Conservation (phyloP, 345 rosid genomes). For the Rhizophora apiculata region DNA sequence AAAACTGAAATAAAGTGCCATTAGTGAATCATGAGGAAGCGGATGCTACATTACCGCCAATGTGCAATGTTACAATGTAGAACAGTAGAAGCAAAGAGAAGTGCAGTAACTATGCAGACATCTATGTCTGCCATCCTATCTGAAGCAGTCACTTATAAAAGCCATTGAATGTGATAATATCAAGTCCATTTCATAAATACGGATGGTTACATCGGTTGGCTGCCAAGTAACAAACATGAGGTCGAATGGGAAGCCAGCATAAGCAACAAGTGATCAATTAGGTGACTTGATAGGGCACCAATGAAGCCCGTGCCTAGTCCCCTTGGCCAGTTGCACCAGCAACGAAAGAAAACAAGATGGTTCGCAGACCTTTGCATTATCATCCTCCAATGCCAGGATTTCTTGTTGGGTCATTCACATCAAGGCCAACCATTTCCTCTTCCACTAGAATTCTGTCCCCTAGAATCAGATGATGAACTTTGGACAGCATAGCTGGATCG, state of each 20-base stretch:
- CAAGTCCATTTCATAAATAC: background rate
- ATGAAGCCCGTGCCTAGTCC: background rate
- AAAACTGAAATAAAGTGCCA: background rate
- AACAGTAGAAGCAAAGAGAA: background rate
- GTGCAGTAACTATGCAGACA: constrained; percentile 1
- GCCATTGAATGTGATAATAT: background rate
- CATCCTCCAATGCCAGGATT: background rate
- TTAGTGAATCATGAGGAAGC: background rate
- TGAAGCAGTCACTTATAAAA: background rate
- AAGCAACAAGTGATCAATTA: background rate
- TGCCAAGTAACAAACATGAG: background rate
- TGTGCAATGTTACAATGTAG: background rate
- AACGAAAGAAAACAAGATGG: background rate
- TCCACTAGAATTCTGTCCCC: constrained; percentile 68
- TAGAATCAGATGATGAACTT: constrained; percentile 70
- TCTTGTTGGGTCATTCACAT: background rate
- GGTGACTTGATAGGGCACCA: background rate
- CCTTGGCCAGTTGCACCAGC: background rate
- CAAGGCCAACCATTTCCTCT: constrained; percentile 50
- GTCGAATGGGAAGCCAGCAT: background rate
- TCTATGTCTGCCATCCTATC: background rate
- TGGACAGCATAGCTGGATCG: constrained; percentile 69
- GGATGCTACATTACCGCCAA: background rate
- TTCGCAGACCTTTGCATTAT: background rate
- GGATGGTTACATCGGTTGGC: background rate